Conservation (phyloP, 192 early-diverging fungal species). For the Jimgerdemannia lactiflua region DNA sequence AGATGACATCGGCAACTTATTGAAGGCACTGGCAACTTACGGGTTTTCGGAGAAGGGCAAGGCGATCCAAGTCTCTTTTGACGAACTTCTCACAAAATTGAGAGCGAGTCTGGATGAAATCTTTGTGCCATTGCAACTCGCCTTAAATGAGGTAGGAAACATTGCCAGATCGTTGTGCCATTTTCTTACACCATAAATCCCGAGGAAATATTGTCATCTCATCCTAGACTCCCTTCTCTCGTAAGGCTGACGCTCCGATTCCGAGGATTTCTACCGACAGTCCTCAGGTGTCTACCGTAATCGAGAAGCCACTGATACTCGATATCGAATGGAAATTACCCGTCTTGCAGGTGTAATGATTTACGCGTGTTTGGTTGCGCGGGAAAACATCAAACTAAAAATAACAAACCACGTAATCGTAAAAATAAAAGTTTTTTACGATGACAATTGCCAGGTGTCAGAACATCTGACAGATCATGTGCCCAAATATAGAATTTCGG, state of each 20-base stretch:
- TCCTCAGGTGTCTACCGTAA: not conserved
- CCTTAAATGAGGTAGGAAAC: constrained; percentile 13
- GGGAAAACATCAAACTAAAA: not conserved
- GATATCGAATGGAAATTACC: constrained; percentile 29
- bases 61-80: constrained; percentile 48
- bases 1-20: constrained; percentile 54
- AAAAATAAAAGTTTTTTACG: too few relatives aligned
- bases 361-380: not conserved
- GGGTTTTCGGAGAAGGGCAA: constrained; percentile 40
- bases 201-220: too few relatives aligned
- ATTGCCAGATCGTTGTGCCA: not conserved
- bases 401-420: not conserved
- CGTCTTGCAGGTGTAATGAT: constrained; percentile 12
- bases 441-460: too few relatives aligned
- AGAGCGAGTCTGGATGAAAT: constrained; percentile 33
- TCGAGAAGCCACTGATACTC: constrained; percentile 27
- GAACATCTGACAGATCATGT: too few relatives aligned
- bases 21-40: constrained; percentile 46
- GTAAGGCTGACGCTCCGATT: too few relatives aligned
- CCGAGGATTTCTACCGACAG: too few relatives aligned
- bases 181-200: not conserved
- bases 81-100: constrained; percentile 38
- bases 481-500: too few relatives aligned
- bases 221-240: too few relatives aligned
- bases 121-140: constrained; percentile 50